Base-by-base conservation (phyloP, 2,329 filamentous ascomycete genomes). In the Ophiostoma novo-ulmi region DNA sequence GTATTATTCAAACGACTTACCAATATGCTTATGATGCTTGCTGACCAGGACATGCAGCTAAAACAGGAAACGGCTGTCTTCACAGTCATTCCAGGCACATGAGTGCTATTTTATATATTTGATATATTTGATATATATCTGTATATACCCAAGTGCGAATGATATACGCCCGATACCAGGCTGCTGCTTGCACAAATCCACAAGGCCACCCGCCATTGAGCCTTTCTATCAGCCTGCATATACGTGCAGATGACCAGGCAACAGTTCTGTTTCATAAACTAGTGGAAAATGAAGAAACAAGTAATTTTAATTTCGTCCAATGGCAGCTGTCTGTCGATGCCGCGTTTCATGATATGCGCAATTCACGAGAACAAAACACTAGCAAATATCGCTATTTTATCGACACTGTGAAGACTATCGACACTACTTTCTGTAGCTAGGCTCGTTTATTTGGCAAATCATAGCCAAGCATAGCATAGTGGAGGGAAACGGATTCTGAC, bases 1-100 rank as follows among this genome's bases (percentile, higher is more conserved):
- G n/a, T n/a, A n/a, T 58, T 58, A 26, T 58, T 58, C 52, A 58
- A 13, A 58, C n/a, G 52, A 58, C 52, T 22, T 31, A 58, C 52
- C 7, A 48, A 48, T 8, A 20, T 48, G 44, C 44, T 48, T 5
- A 48, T 48, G 10, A 26, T 70, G 22, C 58, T n/a, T 36, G 36
- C 70, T 39, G 64, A 67, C 64, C 55, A 68, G 70, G 70, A 70
- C 68, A 71, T 69, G 70, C 70, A 71, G 70, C 35, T 36, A 44
- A 67, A 64, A 48, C 61, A 31, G 61, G 44, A 64, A 36, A 71
- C 39, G 36, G 39, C 44, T 41, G 17, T 48, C 52, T 58, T 10
- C 52, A 58, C 52, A 58, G 52, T 26, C 52, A 58, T 17, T 22
- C n/a, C 52, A 58, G 52, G 52, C 52, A 58, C n/a, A 26, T 20